Percentiles rank a stretch among this genome's conserved stretches.
Evolutionary conservation across 176 grass and related monocot genomes (phyloP).

Genomic region (Paspalum notatum): DNA sequence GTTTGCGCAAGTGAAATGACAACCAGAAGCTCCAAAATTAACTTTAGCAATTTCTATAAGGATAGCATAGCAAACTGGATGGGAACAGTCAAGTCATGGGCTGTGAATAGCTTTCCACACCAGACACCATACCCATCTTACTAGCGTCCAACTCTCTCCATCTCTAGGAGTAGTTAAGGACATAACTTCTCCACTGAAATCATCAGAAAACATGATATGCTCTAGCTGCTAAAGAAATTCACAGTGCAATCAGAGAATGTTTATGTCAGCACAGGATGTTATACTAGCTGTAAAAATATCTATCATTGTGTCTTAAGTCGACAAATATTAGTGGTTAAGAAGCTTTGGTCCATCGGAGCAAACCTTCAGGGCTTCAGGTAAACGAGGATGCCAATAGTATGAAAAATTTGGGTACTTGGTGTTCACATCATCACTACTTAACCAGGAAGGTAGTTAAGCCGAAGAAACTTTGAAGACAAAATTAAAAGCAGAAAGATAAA

Average conservation of each 20-base stretch:
- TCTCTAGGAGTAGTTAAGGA: not conserved
- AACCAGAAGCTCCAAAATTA: not conserved
- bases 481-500: not conserved
- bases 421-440: not conserved
- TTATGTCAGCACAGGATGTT: not conserved
- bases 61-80: not conserved
- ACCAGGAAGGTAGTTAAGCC: not conserved
- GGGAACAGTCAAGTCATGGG: constrained; percentile 9
- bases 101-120: constrained; percentile 1
- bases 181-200: not conserved
- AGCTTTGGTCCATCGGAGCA: not conserved
- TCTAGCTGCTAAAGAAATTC: not conserved
- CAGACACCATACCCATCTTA: not conserved
- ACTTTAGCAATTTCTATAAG: not conserved
- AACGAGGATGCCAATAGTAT: not conserved
- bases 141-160: not conserved
- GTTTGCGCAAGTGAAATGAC: not conserved
- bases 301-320: constrained; percentile 13
- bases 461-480: not conserved
- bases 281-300: not conserved
- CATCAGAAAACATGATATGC: not conserved
- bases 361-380: not conserved
- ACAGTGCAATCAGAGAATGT: not conserved
- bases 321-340: not conserved
- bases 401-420: not conserved